These are phyloP conservation scores for Thecaphora thlaspeos DNA, from an alignment of 1,284 basidiomycete species.

Conservation along the genomic window DNA sequence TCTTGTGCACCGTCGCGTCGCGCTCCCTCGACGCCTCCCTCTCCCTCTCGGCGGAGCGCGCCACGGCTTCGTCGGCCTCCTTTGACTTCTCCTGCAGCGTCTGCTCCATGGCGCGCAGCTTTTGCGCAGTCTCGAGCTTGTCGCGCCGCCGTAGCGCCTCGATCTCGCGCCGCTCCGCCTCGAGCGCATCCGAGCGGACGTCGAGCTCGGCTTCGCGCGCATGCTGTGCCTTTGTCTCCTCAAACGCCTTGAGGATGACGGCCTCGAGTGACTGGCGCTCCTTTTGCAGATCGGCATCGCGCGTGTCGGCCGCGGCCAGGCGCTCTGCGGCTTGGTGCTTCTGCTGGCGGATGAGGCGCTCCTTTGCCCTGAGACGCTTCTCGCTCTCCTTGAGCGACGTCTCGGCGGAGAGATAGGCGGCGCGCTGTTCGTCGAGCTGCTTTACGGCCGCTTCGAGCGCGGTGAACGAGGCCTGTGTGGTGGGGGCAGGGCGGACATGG, in stretches of 20 bases:
- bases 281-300: not conserved
- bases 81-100: not conserved
- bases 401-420: conserved; percentile 6
- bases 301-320: not conserved
- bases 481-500: no score
- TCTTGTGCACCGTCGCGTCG: not conserved
- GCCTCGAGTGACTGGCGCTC: not conserved
- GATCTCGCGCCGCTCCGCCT: conserved; percentile 6
- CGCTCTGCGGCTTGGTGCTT: not conserved
- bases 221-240: conserved; percentile 1
- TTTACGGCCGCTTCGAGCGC: conserved; percentile 9
- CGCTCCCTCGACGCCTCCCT: conserved; percentile 1
- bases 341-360: not conserved
- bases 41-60: not conserved
- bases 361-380: not conserved
- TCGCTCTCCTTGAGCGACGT: conserved; percentile 1
- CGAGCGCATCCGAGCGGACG: conserved; percentile 3
- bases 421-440: conserved; percentile 3
- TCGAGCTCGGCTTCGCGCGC: conserved; percentile 8
- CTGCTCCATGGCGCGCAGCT: not conserved
- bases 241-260: conserved; percentile 1
- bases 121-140: not conserved
- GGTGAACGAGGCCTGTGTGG: not conserved
- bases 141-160: conserved; percentile 2
- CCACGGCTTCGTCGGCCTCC: not conserved